phyloP scores from a whole-genome alignment of 2,329 filamentous ascomycete species.

The Paracorniculantispora psalliotae region DNA sequence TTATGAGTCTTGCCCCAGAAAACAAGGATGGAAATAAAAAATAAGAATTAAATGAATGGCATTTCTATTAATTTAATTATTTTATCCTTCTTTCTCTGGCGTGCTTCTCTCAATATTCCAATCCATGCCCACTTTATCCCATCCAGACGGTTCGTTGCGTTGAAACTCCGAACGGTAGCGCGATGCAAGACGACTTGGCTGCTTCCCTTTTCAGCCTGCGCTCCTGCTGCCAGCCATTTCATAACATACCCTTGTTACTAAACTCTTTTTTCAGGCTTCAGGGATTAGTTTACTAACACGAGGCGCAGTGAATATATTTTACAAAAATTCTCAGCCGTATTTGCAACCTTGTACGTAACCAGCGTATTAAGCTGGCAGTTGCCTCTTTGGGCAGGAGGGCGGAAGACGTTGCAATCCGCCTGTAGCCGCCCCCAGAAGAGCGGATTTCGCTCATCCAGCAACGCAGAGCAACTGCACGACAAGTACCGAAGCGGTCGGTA shows the following conservation, averaged over 20 bases:
- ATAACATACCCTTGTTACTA: no score
- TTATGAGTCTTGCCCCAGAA: not conserved
- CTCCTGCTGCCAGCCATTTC: no score
- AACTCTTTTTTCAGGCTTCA: no score
- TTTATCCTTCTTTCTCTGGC: not conserved
- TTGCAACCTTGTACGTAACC: not conserved
- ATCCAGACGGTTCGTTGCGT: no score
- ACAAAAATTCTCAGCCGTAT: not conserved
- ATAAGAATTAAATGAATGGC: not conserved
- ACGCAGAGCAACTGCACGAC: no score
- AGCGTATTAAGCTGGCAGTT: not conserved
- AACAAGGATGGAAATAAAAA: no score
- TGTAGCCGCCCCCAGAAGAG: slow-evolving; percentile 4
- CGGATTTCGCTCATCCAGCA: no score
- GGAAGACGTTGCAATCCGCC: not conserved
- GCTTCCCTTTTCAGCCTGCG: no score
- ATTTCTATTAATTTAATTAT: not conserved
- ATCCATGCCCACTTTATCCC: not conserved
- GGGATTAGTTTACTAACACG: no score
- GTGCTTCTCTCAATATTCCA: not conserved
- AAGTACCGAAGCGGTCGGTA: no score
- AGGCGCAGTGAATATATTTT: no score
- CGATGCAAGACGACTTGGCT: not conserved
- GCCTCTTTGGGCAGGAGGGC: not conserved
- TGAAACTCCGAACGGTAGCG: no score